Base-by-base conservation (phyloP, 1,139 yeast species). In the Diutina catenulata region DNA sequence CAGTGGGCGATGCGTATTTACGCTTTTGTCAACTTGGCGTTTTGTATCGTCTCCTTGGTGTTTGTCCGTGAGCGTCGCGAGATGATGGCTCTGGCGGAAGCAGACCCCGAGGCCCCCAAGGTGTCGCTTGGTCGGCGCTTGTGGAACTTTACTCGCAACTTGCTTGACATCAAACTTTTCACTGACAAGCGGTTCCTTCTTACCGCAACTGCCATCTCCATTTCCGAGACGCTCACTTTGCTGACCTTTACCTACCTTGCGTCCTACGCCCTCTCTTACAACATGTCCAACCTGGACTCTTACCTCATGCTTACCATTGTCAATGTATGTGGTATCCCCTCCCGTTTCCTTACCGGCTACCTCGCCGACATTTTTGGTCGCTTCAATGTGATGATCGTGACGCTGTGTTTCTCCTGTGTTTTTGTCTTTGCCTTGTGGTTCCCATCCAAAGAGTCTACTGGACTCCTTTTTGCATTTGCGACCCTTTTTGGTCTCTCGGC, bases 1-100 rank as follows among this genome's bases (percentile, higher is more conserved):
- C 67, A 62, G 21, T 78, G 84, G 83, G 72, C 81, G 2, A 63
- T 76, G 37, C 58, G 86, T 39, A 59, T 70, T 2, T 55, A 76
- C 46, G 29, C 29, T 3, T 27, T 27, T 27, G 10, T 27, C 10
- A 13, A 18, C 15, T 14, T 27, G 15, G 29, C 29, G 4, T 27
- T 10, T 13, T 27, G 29, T 27, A 13, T 10, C 15, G 18, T 27
- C 5, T 27, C 29, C 11, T 5, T 27, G 5, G 19, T 13, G 5
- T 18, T 27, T 15, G 29, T 27, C 10, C 29, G 29, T 5, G 29
- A 27, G 15, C 29, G 29, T 14, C 16, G 7, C 16, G 29, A 27
- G 10, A 27, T 27, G 29, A 27, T 27, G 29, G 29, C 4, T 9
- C 28, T 25, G 28, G n/a, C 28, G 16, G 28, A 25, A 25, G 16